Evolutionary conservation across 345 rosid species (phyloP).

Genomic region (Acer campestre): DNA sequence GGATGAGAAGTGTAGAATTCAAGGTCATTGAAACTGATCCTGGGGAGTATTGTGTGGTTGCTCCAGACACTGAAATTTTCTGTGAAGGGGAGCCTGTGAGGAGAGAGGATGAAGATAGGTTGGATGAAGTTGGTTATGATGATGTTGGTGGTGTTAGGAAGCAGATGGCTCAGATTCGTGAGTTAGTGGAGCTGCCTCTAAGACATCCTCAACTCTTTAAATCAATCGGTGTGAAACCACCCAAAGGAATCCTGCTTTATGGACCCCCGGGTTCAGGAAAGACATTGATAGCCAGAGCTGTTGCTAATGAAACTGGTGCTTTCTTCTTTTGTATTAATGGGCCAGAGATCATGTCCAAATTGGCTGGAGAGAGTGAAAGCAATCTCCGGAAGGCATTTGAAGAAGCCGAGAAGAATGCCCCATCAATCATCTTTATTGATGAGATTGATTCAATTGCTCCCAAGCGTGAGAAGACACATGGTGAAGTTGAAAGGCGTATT

Average conservation of each 20-base stretch:
- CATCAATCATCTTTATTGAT: constrained; percentile 70
- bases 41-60: constrained; percentile 68
- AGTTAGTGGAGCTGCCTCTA: constrained; percentile 68
- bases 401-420: constrained; percentile 65
- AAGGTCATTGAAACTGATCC: constrained; percentile 62
- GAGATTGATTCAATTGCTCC: constrained; percentile 76
- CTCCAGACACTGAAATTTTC: constrained; percentile 73
- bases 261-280: constrained; percentile 67
- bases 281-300: constrained; percentile 69
- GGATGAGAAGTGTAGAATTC: constrained; percentile 76
- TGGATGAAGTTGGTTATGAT: constrained; percentile 75
- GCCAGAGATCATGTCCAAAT: constrained; percentile 72
- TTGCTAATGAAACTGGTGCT: constrained; percentile 75
- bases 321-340: constrained; percentile 76
- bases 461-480: constrained; percentile 65
- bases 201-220: constrained; percentile 78
- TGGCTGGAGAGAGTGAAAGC: constrained; percentile 82
- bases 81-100: constrained; percentile 71
- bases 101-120: constrained; percentile 73
- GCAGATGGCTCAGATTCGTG: constrained; percentile 79
- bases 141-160: constrained; percentile 79
- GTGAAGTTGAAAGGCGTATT: constrained; percentile 67
- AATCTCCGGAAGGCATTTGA: constrained; percentile 76
- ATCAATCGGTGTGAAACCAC: constrained; percentile 74
- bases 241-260: constrained; percentile 69